These are phyloP conservation scores for Xylaria intraflava DNA, from an alignment of 495 filamentous ascomycete species.

Conservation along the genomic window DNA sequence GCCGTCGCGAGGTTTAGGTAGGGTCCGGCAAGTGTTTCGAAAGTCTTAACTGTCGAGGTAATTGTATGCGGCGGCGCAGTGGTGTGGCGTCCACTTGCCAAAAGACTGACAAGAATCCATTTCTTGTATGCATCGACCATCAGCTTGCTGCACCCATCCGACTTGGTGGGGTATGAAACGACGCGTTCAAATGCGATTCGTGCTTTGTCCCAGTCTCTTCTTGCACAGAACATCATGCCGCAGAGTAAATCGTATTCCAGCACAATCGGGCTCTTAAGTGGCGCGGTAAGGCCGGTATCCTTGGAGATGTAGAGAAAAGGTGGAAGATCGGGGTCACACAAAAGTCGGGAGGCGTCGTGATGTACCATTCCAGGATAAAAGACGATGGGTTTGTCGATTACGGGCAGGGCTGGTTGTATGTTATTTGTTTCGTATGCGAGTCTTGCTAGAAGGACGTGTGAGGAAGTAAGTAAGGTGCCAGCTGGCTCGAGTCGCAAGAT, in stretches of 20 bases:
- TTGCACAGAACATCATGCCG: slow-evolving; percentile 69
- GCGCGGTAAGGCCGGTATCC: slow-evolving; percentile 50
- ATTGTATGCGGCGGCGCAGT: slow-evolving; percentile 32
- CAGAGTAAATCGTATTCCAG: slow-evolving; percentile 74
- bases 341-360: slow-evolving; percentile 15
- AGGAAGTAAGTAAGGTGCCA: slow-evolving; percentile 61
- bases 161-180: slow-evolving; percentile 55
- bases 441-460: slow-evolving; percentile 55
- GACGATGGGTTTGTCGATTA: slow-evolving; percentile 62
- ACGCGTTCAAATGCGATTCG: slow-evolving; percentile 62
- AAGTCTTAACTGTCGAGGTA: slow-evolving; percentile 47
- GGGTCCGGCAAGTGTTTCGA: slow-evolving; percentile 55
- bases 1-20: slow-evolving; percentile 63
- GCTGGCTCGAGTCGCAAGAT: slow-evolving; percentile 68
- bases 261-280: slow-evolving; percentile 51
- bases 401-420: slow-evolving; percentile 52
- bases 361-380: slow-evolving; percentile 51
- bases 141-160: slow-evolving; percentile 57
- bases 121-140: slow-evolving; percentile 92
- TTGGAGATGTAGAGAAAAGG: slow-evolving; percentile 48
- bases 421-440: slow-evolving; percentile 48
- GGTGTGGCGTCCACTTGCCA: slow-evolving; percentile 60
- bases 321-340: slow-evolving; percentile 30
- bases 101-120: slow-evolving; percentile 73
- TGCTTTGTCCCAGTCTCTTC: slow-evolving; percentile 66